Percentiles rank a stretch among this genome's conserved stretches.
Conservation (phyloP, 2,329 filamentous ascomycete species). For the Diplodia seriata region DNA sequence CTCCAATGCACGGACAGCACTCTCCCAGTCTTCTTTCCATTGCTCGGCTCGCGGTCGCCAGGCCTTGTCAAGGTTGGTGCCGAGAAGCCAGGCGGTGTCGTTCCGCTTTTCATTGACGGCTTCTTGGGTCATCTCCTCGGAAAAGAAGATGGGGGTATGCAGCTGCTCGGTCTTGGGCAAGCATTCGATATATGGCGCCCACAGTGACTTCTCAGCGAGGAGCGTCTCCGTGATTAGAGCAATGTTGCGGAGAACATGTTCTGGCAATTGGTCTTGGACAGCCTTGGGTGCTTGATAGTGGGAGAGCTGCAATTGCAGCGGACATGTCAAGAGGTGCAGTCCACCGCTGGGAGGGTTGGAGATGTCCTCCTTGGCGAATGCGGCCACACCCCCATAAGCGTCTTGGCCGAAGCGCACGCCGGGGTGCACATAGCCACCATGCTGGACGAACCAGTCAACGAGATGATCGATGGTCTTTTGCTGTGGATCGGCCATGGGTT, state of each 20-base stretch:
- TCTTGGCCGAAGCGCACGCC: slow-evolving; percentile 42
- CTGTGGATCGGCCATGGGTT: not conserved
- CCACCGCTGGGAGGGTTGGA: slow-evolving; percentile 34
- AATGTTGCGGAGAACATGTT: slow-evolving; percentile 42
- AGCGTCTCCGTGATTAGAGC: slow-evolving; percentile 23
- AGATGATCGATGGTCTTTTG: slow-evolving; percentile 33
- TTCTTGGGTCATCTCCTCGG: slow-evolving; percentile 36
- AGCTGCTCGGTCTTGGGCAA: slow-evolving; percentile 44
- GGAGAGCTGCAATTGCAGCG: slow-evolving; percentile 25
- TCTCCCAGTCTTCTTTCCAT: slow-evolving; percentile 48
- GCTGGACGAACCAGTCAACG: slow-evolving; percentile 42
- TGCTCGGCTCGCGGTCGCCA: slow-evolving; percentile 40
- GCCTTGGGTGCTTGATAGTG: slow-evolving; percentile 11
- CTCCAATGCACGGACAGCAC: slow-evolving; percentile 37
- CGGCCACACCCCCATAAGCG: slow-evolving; percentile 43
- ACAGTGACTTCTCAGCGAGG: slow-evolving; percentile 40
- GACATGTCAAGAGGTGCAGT: slow-evolving; percentile 32
- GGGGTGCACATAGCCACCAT: slow-evolving; percentile 44
- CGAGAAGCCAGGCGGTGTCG: slow-evolving; percentile 45
- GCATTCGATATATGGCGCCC: slow-evolving; percentile 47
- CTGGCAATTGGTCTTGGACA: slow-evolving; percentile 38
- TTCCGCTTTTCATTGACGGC: slow-evolving; percentile 20
- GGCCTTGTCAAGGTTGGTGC: slow-evolving; percentile 42
- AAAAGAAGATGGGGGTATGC: slow-evolving; percentile 49
- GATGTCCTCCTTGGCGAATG: slow-evolving; percentile 36